Percentiles rank a stretch among this genome's conserved stretches.
These are phyloP conservation scores for Colletotrichum noveboracense DNA, from an alignment of 2,329 filamentous ascomycete species.

Conservation along the genomic window DNA sequence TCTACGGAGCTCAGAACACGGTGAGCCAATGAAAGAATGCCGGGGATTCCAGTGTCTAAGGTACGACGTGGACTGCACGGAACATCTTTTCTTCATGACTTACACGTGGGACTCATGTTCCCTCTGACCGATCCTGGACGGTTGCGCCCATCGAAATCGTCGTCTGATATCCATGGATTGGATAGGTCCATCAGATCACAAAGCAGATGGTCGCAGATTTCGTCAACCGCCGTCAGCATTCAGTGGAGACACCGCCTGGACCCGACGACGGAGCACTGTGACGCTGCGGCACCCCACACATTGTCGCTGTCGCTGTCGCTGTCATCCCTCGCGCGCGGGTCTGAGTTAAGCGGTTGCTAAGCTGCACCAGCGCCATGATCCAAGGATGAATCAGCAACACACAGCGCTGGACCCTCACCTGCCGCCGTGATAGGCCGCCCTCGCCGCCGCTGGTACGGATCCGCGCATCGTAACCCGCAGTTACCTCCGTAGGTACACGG, in stretches of 20 bases:
- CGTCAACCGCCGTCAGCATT: not conserved
- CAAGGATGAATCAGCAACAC: constrained; percentile 18
- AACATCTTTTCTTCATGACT: not conserved
- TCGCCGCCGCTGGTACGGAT: not conserved
- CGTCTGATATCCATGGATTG: not conserved
- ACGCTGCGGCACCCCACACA: not conserved
- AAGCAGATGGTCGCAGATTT: not conserved
- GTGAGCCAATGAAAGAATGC: not conserved
- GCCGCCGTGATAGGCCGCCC: not conserved
- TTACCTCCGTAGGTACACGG: not conserved
- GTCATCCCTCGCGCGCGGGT: constrained; percentile 6
- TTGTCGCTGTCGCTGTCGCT: not conserved
- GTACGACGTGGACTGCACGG: not conserved
- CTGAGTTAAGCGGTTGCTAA: constrained; percentile 14
- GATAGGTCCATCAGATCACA: not conserved
- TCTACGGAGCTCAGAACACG: not conserved
- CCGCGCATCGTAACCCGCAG: not conserved
- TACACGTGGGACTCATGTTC: not conserved
- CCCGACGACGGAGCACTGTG: not conserved
- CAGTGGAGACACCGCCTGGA: not conserved
- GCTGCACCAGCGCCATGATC: not conserved
- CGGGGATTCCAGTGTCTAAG: not conserved
- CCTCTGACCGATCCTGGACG: not conserved
- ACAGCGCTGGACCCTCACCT: not conserved
- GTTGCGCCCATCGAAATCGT: not conserved